phyloP scores from a whole-genome alignment of 352 stramenopile genomes.

The Thalassiosira ordinaria region DNA sequence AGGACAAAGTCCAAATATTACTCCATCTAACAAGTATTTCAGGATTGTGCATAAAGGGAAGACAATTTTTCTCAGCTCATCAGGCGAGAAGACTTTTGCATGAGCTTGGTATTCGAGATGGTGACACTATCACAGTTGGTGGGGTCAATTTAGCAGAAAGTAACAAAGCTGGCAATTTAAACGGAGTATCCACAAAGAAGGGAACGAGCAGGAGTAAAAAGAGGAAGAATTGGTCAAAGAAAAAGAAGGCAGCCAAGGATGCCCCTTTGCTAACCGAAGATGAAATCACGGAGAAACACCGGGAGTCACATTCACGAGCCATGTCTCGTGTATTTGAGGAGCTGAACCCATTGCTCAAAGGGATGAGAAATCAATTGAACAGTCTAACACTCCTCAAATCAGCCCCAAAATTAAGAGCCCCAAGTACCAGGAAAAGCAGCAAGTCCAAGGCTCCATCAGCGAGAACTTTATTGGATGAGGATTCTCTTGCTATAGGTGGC shows the following conservation, averaged over 20 bases:
- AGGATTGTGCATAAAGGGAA: neutral
- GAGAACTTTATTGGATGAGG: no score
- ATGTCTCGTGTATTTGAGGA: neutral
- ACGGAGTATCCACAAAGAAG: neutral
- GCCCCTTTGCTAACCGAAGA: neutral
- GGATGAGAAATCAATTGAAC: neutral
- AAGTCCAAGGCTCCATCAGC: neutral
- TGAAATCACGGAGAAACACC: constrained; percentile 5
- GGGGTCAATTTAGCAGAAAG: neutral
- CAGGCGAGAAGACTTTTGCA: no score
- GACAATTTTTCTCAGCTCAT: neutral
- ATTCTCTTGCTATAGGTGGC: no score
- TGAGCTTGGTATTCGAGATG: neutral
- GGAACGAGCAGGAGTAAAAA: neutral
- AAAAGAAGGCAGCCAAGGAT: neutral
- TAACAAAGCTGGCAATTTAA: neutral
- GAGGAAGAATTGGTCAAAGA: neutral
- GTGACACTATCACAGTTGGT: neutral
- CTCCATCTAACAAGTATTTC: no score
- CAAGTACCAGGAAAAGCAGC: neutral
- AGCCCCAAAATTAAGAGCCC: neutral
- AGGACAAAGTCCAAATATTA: neutral
- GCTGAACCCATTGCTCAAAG: no score
- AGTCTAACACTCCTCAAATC: neutral
- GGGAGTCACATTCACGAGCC: constrained; percentile 3